Percentiles rank a stretch among this genome's conserved stretches.
Conservation (phyloP, 2,329 filamentous ascomycete species). For the Tothia fuscella region DNA sequence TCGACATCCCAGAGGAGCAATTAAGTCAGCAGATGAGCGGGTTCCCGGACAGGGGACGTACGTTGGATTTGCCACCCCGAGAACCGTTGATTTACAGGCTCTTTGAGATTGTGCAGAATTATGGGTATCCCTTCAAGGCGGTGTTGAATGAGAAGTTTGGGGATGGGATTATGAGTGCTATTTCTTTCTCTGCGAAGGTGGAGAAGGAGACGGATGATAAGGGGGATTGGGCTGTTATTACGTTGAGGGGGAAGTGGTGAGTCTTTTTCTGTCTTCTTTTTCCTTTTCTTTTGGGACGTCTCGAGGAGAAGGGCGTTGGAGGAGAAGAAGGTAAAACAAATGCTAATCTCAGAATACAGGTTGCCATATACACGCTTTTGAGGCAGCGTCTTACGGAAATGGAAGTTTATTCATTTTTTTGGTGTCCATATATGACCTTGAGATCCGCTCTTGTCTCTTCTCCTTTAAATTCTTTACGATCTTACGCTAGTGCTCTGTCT, state of each 20-base stretch:
- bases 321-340: no score
- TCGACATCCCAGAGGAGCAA: conserved; percentile 45
- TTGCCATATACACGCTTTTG: no score
- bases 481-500: no score
- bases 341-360: no score
- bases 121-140: conserved; percentile 92
- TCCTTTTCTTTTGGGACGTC: no score
- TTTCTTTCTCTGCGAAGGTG: conserved; percentile 79
- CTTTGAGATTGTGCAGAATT: conserved; percentile 94
- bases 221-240: conserved; percentile 79
- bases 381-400: no score
- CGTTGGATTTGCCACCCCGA: conserved; percentile 70
- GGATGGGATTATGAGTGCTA: conserved; percentile 89
- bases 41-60: conserved; percentile 69
- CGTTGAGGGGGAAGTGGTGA: conserved; percentile 76
- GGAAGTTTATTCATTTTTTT: no score
- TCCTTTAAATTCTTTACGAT: no score
- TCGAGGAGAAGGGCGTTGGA: no score
- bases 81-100: conserved; percentile 83
- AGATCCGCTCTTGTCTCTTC: no score
- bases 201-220: conserved; percentile 86
- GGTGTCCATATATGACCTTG: no score
- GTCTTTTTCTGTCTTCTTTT: no score
- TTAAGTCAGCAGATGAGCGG: conserved; percentile 49
- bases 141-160: conserved; percentile 81